These are phyloP conservation scores for Isabelozyma gotoi DNA, from an alignment of 805 yeast species.

Conservation along the genomic window DNA sequence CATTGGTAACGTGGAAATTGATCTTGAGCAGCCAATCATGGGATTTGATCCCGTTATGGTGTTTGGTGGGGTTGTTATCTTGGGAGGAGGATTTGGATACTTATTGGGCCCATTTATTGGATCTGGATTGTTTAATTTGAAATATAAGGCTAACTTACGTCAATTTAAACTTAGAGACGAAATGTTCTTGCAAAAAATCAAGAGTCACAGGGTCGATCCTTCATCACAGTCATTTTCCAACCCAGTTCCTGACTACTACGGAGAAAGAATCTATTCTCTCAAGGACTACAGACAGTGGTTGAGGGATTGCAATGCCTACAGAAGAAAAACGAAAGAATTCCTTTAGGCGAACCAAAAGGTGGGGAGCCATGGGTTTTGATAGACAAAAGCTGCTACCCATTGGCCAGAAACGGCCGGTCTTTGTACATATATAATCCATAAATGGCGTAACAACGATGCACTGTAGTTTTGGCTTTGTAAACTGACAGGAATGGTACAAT, in stretches of 20 bases:
- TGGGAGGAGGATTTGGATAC: slow-evolving; percentile 76
- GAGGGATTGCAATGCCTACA: slow-evolving; percentile 89
- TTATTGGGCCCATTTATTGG: slow-evolving; percentile 83
- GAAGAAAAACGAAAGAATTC: slow-evolving; percentile 77
- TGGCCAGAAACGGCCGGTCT: too few species aligned
- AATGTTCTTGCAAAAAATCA: slow-evolving; percentile 70
- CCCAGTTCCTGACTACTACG: slow-evolving; percentile 98
- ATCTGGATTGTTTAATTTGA: slow-evolving; percentile 60
- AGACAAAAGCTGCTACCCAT: too few species aligned
- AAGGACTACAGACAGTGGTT: slow-evolving; percentile 92
- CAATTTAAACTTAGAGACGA: slow-evolving; percentile 64
- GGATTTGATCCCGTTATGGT: slow-evolving; percentile 91
- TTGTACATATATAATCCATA: background rate
- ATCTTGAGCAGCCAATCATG: slow-evolving; percentile 78
- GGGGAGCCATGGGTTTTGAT: background rate
- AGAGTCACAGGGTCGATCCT: slow-evolving; percentile 86
- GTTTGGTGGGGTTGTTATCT: slow-evolving; percentile 68
- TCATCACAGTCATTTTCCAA: slow-evolving; percentile 84
- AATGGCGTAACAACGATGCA: too few species aligned
- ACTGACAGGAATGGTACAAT: too few species aligned
- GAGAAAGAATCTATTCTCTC: slow-evolving; percentile 88
- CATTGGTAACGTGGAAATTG: slow-evolving; percentile 79
- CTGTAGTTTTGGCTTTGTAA: background rate
- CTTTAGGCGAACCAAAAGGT: slow-evolving; percentile 36
- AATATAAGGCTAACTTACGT: slow-evolving; percentile 45